phyloP scores from a whole-genome alignment of 768 basidiomycete species.

The Strobilomyces echinocephalus region DNA sequence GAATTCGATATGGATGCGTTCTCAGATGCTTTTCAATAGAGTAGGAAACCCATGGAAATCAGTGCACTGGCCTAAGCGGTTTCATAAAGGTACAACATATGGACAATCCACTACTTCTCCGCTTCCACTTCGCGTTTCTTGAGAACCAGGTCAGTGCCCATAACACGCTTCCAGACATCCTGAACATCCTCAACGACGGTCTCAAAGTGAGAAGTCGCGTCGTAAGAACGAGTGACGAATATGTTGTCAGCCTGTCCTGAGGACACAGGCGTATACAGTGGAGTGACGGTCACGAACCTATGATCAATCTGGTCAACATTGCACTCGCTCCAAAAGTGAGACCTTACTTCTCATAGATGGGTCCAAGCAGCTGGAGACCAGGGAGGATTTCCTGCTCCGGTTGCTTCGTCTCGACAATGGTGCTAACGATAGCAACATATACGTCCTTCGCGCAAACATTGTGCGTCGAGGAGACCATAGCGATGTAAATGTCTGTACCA shows the following conservation, averaged over 20 bases:
- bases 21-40: conserved; percentile 32
- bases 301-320: conserved; percentile 7
- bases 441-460: conserved; percentile 96
- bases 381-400: conserved; percentile 93
- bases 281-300: conserved; percentile 87
- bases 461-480: conserved; percentile 94
- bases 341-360: conserved; percentile 87
- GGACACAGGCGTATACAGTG: conserved; percentile 85
- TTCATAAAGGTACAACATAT: conserved; percentile 11
- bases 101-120: conserved; percentile 37
- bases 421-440: conserved; percentile 96
- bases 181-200: conserved; percentile 96
- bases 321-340: neutral
- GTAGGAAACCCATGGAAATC: neutral
- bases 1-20: conserved; percentile 88
- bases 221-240: conserved; percentile 96
- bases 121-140: conserved; percentile 81
- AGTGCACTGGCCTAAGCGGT: conserved; percentile 2
- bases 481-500: conserved; percentile 90
- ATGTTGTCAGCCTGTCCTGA: conserved; percentile 82
- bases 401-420: conserved; percentile 90
- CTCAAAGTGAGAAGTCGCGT: conserved; percentile 98
- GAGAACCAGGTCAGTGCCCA: conserved; percentile 71
- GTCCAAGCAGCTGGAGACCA: conserved; percentile 85
- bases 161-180: conserved; percentile 90